Evolutionary conservation across 2,329 filamentous ascomycete genomes (phyloP).

Genomic region (Claviceps sp.): DNA sequence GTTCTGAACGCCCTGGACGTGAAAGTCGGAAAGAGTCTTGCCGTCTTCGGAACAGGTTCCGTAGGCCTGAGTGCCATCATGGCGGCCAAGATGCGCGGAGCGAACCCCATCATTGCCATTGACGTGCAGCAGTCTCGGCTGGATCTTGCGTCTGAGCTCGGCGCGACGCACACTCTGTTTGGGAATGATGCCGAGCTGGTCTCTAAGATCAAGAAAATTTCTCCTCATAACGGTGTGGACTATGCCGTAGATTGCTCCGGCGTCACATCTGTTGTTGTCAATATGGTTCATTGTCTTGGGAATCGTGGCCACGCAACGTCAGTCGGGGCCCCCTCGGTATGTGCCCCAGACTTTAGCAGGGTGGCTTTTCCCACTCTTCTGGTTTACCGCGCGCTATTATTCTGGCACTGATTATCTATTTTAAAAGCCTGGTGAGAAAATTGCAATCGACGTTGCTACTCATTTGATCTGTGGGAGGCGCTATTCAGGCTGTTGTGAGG

Average conservation of each 20-base stretch:
- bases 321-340: background rate
- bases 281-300: conserved; percentile 32
- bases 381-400: background rate
- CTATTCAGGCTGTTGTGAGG: conserved; percentile 2
- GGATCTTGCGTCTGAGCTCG: background rate
- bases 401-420: background rate
- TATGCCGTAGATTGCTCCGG: conserved; percentile 20
- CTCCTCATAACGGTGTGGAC: conserved; percentile 12
- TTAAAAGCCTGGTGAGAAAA: background rate
- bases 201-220: conserved; percentile 11
- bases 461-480: background rate
- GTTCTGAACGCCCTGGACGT: conserved; percentile 18
- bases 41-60: conserved; percentile 13
- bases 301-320: conserved; percentile 2
- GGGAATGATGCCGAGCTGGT: background rate
- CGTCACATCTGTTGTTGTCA: conserved; percentile 25
- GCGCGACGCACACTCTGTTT: background rate
- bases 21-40: conserved; percentile 13
- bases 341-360: background rate
- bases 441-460: background rate
- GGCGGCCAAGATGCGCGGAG: background rate
- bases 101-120: background rate
- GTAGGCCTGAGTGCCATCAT: background rate
- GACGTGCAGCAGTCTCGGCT: background rate
- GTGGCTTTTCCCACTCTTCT: background rate